Percentiles rank a stretch among this genome's conserved stretches.
Evolutionary conservation across 441 rosid genomes (phyloP).

Genomic region (Codiaeum variegatum): DNA sequence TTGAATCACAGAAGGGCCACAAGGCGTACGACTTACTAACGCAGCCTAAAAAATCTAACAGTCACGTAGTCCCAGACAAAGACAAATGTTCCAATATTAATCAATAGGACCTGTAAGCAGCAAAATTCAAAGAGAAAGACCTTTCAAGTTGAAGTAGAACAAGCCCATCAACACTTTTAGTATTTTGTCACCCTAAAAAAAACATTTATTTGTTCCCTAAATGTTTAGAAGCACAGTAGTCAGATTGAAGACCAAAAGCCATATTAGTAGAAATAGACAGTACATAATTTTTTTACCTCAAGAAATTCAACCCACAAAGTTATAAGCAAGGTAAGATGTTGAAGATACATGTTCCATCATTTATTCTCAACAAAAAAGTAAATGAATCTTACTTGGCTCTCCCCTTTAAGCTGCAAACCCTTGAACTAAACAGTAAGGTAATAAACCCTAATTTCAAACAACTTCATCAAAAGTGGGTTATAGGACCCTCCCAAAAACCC

Average conservation of each 20-base stretch:
- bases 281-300: not conserved
- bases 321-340: not conserved
- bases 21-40: not conserved
- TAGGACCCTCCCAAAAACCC: not conserved
- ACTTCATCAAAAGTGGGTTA: not conserved
- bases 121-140: not conserved
- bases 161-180: not conserved
- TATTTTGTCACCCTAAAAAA: not conserved
- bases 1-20: not conserved
- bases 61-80: not conserved
- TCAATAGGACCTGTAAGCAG: not conserved
- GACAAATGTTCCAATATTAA: not conserved
- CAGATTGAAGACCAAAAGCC: not conserved
- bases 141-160: not conserved
- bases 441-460: conserved; percentile 33
- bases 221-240: not conserved
- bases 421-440: not conserved
- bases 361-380: not conserved
- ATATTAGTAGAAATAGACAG: not conserved
- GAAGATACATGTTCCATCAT: not conserved
- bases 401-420: conserved; percentile 1
- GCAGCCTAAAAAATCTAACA: not conserved
- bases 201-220: not conserved
- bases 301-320: not conserved
- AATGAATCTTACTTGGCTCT: not conserved